Conservation (phyloP, 345 rosid genomes). For the Syzygium grande region DNA sequence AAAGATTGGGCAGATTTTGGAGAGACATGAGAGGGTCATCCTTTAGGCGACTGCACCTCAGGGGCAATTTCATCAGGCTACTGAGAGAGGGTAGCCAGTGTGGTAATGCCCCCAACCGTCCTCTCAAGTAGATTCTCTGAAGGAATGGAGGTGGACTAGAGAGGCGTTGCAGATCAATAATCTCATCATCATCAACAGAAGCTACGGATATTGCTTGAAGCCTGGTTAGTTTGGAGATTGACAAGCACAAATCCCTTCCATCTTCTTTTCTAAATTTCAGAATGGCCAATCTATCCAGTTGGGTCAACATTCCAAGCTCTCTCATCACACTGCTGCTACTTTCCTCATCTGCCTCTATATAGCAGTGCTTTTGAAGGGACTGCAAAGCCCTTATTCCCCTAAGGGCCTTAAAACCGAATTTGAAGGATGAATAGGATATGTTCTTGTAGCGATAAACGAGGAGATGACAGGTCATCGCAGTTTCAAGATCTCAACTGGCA, state of each 20-base stretch:
- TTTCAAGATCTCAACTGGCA: constrained; percentile 31
- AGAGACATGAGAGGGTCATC: constrained; percentile 21
- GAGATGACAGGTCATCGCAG: constrained; percentile 25
- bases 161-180: constrained; percentile 20
- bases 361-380: constrained; percentile 29
- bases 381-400: constrained; percentile 18
- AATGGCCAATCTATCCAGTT: constrained; percentile 30
- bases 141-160: constrained; percentile 22
- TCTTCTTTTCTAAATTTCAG: constrained; percentile 24
- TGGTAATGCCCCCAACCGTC: constrained; percentile 16
- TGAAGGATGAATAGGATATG: constrained; percentile 10
- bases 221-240: constrained; percentile 12
- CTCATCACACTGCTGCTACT: background rate
- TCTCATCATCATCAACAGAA: constrained; percentile 14
- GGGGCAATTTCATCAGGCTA: constrained; percentile 13
- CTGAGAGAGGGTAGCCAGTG: constrained; percentile 17
- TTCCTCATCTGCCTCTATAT: constrained; percentile 21
- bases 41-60: constrained; percentile 18
- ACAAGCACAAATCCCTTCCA: constrained; percentile 21
- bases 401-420: constrained; percentile 21
- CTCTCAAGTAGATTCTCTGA: constrained; percentile 17
- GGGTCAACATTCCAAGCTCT: constrained; percentile 26
- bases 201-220: constrained; percentile 23
- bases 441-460: constrained; percentile 24
- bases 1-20: constrained; percentile 22